Evolutionary conservation across 2,329 filamentous ascomycete genomes (phyloP).

Genomic region (Aspergillus glaucus): DNA sequence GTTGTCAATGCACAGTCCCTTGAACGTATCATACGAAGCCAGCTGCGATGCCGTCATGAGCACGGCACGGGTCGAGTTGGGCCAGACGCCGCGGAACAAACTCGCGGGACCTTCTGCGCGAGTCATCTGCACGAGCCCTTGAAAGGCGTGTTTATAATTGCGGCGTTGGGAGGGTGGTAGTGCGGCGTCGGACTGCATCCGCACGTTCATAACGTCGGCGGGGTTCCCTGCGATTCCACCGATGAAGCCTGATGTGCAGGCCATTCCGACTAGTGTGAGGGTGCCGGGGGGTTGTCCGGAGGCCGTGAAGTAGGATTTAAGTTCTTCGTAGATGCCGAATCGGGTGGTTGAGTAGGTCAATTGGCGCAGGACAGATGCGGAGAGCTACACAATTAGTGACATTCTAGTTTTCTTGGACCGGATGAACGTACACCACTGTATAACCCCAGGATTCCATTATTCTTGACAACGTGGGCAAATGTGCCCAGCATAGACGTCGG

Average conservation of each 20-base stretch:
- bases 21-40: slow-evolving; percentile 60
- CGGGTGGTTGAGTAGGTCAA: slow-evolving; percentile 93
- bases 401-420: neutral
- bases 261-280: slow-evolving; percentile 72
- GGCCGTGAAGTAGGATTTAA: slow-evolving; percentile 65
- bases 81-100: slow-evolving; percentile 71
- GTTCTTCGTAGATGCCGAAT: slow-evolving; percentile 92
- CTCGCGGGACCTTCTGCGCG: slow-evolving; percentile 69
- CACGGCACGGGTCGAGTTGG: slow-evolving; percentile 57
- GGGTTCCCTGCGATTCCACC: slow-evolving; percentile 90
- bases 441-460: slow-evolving; percentile 70
- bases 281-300: slow-evolving; percentile 57
- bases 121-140: slow-evolving; percentile 83
- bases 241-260: slow-evolving; percentile 74
- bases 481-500: slow-evolving; percentile 80
- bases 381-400: slow-evolving; percentile 49
- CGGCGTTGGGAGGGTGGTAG: slow-evolving; percentile 67
- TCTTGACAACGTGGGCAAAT: slow-evolving; percentile 70
- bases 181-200: slow-evolving; percentile 91
- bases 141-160: slow-evolving; percentile 83
- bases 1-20: slow-evolving; percentile 48
- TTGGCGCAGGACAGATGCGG: slow-evolving; percentile 86
- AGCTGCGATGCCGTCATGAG: slow-evolving; percentile 61
- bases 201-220: slow-evolving; percentile 92
- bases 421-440: slow-evolving; percentile 65